A percentile compares a stretch with the other conserved stretches of the same genome.
Conservation (phyloP, 306 rosid genomes). For the Psophocarpus tetragonolobus region DNA sequence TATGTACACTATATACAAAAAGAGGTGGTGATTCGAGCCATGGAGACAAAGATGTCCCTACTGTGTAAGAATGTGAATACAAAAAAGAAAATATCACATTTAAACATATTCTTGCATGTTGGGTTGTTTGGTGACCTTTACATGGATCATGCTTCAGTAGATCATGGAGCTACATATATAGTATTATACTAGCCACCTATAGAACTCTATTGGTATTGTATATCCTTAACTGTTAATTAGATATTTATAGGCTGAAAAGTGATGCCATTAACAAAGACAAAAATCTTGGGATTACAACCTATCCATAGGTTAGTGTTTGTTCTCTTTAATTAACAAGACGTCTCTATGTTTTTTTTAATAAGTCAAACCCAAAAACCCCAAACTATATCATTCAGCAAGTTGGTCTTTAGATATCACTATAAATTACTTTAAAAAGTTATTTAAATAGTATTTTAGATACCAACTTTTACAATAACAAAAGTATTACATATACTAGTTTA, state of each 20-base stretch:
- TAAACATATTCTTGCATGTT: conserved; percentile 42
- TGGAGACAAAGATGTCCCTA: conserved; percentile 70
- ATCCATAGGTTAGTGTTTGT: not conserved
- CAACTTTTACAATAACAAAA: no score
- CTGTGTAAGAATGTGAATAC: conserved; percentile 60
- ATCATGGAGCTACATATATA: conserved; percentile 16
- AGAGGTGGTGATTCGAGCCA: conserved; percentile 47
- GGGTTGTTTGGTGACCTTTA: conserved; percentile 50
- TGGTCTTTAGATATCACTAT: no score
- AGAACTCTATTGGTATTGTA: not conserved
- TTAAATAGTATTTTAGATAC: no score
- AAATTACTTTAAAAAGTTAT: no score
- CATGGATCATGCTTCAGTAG: conserved; percentile 39
- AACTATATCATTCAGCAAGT: no score
- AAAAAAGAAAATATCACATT: conserved; percentile 36
- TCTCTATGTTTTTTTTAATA: no score
- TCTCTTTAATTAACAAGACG: not conserved
- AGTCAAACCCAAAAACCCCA: no score
- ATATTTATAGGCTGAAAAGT: conserved; percentile 28
- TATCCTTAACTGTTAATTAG: not conserved
- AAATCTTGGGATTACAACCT: conserved; percentile 44
- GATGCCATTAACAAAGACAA: conserved; percentile 7
- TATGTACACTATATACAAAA: not conserved
- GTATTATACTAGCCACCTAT: conserved; percentile 1
- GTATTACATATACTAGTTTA: no score